Conservation (phyloP, 108 stramenopile species). For the Asterionellopsis glacialis region DNA sequence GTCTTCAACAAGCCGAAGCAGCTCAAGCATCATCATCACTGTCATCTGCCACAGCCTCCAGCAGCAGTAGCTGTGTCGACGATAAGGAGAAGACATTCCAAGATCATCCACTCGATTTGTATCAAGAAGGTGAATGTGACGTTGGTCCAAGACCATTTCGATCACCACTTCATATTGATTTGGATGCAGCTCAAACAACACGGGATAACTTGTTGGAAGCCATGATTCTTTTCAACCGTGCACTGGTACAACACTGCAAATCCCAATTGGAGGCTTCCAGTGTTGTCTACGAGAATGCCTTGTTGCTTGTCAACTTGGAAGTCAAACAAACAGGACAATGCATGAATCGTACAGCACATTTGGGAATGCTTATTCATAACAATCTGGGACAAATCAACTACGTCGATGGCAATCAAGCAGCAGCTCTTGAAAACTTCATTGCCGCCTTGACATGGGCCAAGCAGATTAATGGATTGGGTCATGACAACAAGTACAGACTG, state of each 20-base stretch:
- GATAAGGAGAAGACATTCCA: neutral
- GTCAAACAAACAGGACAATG: slow-evolving; percentile 1
- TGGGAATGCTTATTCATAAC: slow-evolving; percentile 36
- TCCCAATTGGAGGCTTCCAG: slow-evolving; percentile 2
- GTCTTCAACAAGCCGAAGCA: neutral
- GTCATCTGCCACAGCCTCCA: neutral
- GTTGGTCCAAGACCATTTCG: slow-evolving; percentile 31
- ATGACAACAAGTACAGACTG: slow-evolving; percentile 15
- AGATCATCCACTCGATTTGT: neutral
- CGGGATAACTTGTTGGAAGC: slow-evolving; percentile 18
- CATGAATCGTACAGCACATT: slow-evolving; percentile 11
- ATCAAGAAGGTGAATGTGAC: slow-evolving; percentile 44
- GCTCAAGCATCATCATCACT: too few species aligned
- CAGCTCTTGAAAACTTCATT: slow-evolving; percentile 25
- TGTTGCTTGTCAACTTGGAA: slow-evolving; percentile 1
- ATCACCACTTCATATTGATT: slow-evolving; percentile 11
- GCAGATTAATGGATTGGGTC: neutral
- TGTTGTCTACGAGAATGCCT: slow-evolving; percentile 6
- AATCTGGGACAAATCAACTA: slow-evolving; percentile 43
- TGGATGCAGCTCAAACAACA: neutral
- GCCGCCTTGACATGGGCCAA: slow-evolving; percentile 16
- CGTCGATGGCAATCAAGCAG: slow-evolving; percentile 21
- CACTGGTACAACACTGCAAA: slow-evolving; percentile 21
- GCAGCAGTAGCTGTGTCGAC: neutral
- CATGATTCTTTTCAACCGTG: slow-evolving; percentile 35